A percentile compares a stretch with the other conserved stretches of the same genome.
These are phyloP conservation scores for Lotus japonicus DNA, from an alignment of 306 rosid species.

Conservation along the genomic window DNA sequence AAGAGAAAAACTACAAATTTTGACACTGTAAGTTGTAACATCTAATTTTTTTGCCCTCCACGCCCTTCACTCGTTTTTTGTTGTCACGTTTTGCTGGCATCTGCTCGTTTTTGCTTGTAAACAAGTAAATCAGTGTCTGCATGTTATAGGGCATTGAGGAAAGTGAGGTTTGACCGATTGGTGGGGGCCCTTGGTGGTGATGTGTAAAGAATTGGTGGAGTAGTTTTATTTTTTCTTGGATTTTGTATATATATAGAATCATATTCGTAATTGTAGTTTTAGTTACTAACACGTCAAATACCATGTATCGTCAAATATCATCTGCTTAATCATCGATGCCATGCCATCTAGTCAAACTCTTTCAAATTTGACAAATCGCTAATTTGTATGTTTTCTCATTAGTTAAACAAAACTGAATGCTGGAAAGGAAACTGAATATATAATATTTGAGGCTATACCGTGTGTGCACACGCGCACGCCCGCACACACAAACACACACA, in stretches of 20 bases:
- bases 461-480: no score
- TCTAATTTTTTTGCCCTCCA: conserved; percentile 25
- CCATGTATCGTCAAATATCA: background rate
- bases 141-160: conserved; percentile 22
- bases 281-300: conserved; percentile 8
- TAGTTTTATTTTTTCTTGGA: conserved; percentile 17
- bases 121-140: conserved; percentile 22
- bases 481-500: no score
- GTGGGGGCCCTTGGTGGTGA: no score
- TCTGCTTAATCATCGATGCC: background rate
- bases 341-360: background rate
- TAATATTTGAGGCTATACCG: no score
- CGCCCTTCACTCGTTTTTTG: conserved; percentile 27
- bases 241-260: conserved; percentile 26
- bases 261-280: conserved; percentile 20
- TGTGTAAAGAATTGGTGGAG: no score
- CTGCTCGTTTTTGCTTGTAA: background rate
- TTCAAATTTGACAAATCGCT: background rate
- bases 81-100: conserved; percentile 20
- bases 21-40: conserved; percentile 36
- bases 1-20: conserved; percentile 35
- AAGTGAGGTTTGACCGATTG: conserved; percentile 23
- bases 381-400: background rate
- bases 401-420: background rate
- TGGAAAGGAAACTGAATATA: background rate